Conservation (phyloP, 495 filamentous ascomycete species). For the Parmelia sp. region DNA sequence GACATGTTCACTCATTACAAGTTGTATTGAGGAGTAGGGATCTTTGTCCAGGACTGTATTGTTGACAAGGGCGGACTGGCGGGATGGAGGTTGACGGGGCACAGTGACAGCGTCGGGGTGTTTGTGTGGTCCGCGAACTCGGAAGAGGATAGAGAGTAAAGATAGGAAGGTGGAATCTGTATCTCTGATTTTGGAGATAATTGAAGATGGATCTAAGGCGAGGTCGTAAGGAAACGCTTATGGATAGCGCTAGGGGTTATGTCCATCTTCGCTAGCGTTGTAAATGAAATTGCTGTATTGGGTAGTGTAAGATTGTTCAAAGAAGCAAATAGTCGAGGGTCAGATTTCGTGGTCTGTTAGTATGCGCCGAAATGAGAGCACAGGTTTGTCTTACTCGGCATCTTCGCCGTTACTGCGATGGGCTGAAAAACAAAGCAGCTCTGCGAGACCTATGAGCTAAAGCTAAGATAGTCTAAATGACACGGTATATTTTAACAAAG, state of each 20-base stretch:
- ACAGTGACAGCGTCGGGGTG: neutral
- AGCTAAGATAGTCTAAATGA: no score
- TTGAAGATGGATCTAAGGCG: neutral
- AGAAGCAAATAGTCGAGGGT: no score
- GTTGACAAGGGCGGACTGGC: neutral
- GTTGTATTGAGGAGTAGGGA: neutral
- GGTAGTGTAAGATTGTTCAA: neutral
- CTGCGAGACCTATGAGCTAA: no score
- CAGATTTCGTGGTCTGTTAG: no score
- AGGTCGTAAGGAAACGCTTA: neutral
- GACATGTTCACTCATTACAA: neutral
- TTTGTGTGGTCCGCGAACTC: neutral
- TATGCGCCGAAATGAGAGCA: no score
- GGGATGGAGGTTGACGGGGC: neutral
- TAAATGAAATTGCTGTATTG: neutral
- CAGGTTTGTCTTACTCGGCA: no score
- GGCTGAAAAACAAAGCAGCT: no score
- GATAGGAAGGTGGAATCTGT: neutral
- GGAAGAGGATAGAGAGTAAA: neutral
- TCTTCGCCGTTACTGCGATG: no score
- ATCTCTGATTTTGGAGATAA: neutral
- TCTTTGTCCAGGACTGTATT: neutral
- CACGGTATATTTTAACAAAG: no score
- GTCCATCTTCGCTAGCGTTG: neutral
- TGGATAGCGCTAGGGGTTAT: neutral